These are phyloP conservation scores for Sporothrix inflata DNA, from an alignment of 2,329 filamentous ascomycete species.

Conservation along the genomic window DNA sequence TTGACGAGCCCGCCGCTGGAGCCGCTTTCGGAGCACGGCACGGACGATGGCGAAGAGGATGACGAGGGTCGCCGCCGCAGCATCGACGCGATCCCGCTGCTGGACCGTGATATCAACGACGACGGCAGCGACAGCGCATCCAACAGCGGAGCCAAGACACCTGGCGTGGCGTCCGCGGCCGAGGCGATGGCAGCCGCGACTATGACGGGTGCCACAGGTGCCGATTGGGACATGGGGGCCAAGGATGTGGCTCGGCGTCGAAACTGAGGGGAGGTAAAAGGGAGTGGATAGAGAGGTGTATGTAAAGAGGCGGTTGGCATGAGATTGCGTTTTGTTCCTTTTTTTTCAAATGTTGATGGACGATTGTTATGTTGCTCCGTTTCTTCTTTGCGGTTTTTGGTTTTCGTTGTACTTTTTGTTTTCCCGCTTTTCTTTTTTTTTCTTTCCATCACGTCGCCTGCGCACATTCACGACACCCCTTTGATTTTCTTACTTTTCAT, in stretches of 20 bases:
- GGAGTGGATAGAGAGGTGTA: neutral
- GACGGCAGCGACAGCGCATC: neutral
- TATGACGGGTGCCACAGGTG: slow-evolving; percentile 33
- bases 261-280: neutral
- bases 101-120: slow-evolving; percentile 51
- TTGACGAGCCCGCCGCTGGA: slow-evolving; percentile 32
- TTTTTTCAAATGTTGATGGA: neutral
- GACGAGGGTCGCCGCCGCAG: slow-evolving; percentile 36
- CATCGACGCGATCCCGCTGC: slow-evolving; percentile 61
- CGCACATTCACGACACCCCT: slow-evolving; percentile 1
- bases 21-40: slow-evolving; percentile 11
- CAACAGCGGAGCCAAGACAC: slow-evolving; percentile 23
- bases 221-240: slow-evolving; percentile 44
- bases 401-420: neutral
- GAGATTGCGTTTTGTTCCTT: neutral
- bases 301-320: neutral
- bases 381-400: neutral
- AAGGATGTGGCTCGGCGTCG: slow-evolving; percentile 53
- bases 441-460: neutral
- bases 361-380: neutral
- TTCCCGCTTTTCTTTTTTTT: neutral
- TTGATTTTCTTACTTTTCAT: neutral
- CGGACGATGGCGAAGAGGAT: slow-evolving; percentile 32
- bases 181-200: slow-evolving; percentile 31
- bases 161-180: slow-evolving; percentile 25